phyloP scores from a whole-genome alignment of 768 basidiomycete species.

The Suillus subluteus region DNA sequence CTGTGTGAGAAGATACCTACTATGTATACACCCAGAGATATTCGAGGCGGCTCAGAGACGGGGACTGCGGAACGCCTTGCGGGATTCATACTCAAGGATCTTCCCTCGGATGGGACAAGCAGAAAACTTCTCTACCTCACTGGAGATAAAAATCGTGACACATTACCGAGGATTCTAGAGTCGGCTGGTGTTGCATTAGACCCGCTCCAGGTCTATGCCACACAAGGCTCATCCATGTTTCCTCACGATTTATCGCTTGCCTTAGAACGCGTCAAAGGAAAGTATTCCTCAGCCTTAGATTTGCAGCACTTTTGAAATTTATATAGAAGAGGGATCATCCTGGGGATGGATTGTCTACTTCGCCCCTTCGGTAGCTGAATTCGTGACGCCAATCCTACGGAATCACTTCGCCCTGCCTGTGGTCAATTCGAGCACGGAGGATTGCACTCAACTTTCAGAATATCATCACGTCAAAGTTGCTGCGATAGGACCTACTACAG shows the following conservation, averaged over 20 bases:
- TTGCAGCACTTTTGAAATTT: slow-evolving; percentile 13
- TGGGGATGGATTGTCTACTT: slow-evolving; percentile 78
- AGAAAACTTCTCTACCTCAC: slow-evolving; percentile 68
- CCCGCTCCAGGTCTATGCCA: slow-evolving; percentile 70
- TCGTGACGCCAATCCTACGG: slow-evolving; percentile 54
- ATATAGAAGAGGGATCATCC: not conserved
- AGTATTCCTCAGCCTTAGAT: slow-evolving; percentile 13
- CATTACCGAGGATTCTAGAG: slow-evolving; percentile 53
- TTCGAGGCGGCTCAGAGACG: slow-evolving; percentile 51
- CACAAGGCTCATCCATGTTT: slow-evolving; percentile 58
- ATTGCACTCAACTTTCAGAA: not conserved
- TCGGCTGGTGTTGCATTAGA: slow-evolving; percentile 49
- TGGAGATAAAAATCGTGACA: slow-evolving; percentile 86
- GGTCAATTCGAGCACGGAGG: not conserved
- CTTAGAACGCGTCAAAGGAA: slow-evolving; percentile 31
- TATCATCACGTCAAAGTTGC: slow-evolving; percentile 43
- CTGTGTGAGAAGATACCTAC: slow-evolving; percentile 40
- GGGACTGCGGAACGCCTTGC: slow-evolving; percentile 76
- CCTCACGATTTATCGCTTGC: slow-evolving; percentile 42
- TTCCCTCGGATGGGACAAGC: slow-evolving; percentile 15
- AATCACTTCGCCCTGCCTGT: slow-evolving; percentile 46
- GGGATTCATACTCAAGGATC: slow-evolving; percentile 56
- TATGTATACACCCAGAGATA: slow-evolving; percentile 40
- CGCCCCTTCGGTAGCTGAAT: slow-evolving; percentile 71
- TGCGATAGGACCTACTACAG: slow-evolving; percentile 73